A percentile compares a stretch with the other conserved stretches of the same genome.
These are phyloP conservation scores for Straminergon stramineum DNA, from an alignment of 225 moss, liverwort and hornwort species.

Conservation along the genomic window DNA sequence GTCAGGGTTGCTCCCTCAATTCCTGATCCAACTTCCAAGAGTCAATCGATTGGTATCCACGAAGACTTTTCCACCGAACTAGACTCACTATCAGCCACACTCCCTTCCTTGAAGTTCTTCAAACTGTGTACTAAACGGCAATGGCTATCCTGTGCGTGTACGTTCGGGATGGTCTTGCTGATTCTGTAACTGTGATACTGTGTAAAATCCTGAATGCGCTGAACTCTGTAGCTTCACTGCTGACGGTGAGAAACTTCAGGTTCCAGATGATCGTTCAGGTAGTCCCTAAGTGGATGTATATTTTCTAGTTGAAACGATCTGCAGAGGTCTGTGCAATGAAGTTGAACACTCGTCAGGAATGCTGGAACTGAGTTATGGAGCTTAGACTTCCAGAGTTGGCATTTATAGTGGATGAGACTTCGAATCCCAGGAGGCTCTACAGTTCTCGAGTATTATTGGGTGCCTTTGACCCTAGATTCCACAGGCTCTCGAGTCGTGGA, in stretches of 20 bases:
- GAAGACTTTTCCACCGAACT: rapidly evolving
- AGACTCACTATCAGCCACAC: rapidly evolving
- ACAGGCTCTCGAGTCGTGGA: background rate
- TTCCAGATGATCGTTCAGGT: background rate
- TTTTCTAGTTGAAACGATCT: background rate
- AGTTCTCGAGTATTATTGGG: background rate
- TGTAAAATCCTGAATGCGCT: rapidly evolving
- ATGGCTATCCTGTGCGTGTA: too few species aligned
- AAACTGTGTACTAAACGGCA: background rate
- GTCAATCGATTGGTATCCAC: rapidly evolving
- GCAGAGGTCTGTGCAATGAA: too few species aligned
- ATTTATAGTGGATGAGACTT: background rate
- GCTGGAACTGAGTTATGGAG: background rate
- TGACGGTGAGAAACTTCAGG: background rate
- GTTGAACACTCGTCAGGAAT: background rate
- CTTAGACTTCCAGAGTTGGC: too few species aligned
- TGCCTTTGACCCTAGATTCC: background rate
- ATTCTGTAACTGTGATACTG: background rate
- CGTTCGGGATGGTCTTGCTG: background rate
- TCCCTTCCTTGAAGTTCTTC: background rate
- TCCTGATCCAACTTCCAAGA: rapidly evolving
- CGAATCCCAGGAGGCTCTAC: background rate
- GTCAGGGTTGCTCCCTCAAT: rapidly evolving
- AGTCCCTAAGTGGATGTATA: rapidly evolving
- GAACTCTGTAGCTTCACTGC: rapidly evolving